Conservation (phyloP, 2,329 filamentous ascomycete species). For the Thelonectria olida region DNA sequence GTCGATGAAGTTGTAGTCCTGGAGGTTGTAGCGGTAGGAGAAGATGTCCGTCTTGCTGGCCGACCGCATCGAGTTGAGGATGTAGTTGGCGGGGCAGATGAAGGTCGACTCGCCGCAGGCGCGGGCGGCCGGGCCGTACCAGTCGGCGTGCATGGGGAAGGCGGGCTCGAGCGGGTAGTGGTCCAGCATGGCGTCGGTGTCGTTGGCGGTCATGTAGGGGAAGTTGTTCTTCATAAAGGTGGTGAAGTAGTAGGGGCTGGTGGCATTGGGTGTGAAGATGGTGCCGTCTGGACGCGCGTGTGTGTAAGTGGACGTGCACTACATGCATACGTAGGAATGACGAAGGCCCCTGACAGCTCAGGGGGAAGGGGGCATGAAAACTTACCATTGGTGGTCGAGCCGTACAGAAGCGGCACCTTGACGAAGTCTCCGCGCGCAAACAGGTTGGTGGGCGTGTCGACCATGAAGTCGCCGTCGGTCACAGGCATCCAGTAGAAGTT, state of each 20-base stretch:
- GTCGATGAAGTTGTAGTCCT: slow-evolving; percentile 46
- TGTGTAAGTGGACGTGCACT: slow-evolving; percentile 18
- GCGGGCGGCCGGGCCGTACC: slow-evolving; percentile 53
- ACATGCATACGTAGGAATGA: background rate
- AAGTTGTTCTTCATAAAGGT: slow-evolving; percentile 58
- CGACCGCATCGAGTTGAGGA: slow-evolving; percentile 50
- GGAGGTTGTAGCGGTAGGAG: slow-evolving; percentile 61
- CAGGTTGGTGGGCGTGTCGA: slow-evolving; percentile 52
- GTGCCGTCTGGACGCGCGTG: slow-evolving; percentile 57
- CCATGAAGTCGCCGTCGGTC: slow-evolving; percentile 57
- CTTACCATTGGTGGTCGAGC: slow-evolving; percentile 54
- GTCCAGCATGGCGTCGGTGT: slow-evolving; percentile 47
- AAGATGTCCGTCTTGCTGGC: too few species aligned
- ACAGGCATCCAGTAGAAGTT: slow-evolving; percentile 63
- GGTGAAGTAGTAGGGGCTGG: slow-evolving; percentile 45
- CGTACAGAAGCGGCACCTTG: slow-evolving; percentile 56
- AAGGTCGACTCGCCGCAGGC: slow-evolving; percentile 59
- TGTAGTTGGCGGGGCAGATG: slow-evolving; percentile 52
- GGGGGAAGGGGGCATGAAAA: background rate
- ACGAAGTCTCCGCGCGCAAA: slow-evolving; percentile 52
- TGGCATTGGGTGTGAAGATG: slow-evolving; percentile 52
- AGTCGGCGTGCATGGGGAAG: slow-evolving; percentile 51
- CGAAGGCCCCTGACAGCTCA: background rate
- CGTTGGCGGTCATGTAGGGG: slow-evolving; percentile 49
- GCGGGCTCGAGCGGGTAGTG: slow-evolving; percentile 50